These are phyloP conservation scores for Diphasiastrum complanatum DNA, from an alignment of 83 land plant genomes.

Conservation along the genomic window DNA sequence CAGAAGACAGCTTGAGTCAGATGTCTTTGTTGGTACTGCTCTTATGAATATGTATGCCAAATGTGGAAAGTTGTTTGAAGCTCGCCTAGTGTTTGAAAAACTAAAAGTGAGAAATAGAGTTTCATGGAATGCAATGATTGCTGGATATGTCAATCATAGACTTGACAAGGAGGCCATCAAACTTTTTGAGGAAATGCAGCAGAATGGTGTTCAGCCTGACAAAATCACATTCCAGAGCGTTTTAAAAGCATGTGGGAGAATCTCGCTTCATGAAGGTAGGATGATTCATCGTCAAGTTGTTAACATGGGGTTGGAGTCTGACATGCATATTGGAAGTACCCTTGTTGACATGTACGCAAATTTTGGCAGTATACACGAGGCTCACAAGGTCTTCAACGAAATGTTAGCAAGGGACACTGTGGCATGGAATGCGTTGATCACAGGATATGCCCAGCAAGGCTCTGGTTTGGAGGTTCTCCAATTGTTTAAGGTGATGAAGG, in stretches of 20 bases:
- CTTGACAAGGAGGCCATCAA: neutral
- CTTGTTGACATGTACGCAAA: conserved; percentile 10
- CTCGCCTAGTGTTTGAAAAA: neutral
- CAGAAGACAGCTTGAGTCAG: too few relatives aligned
- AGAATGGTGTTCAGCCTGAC: neutral
- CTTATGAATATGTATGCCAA: too few relatives aligned
- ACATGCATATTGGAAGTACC: neutral
- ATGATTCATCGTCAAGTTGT: neutral
- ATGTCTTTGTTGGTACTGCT: too few relatives aligned
- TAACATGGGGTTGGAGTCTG: neutral
- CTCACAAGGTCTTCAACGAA: conserved; percentile 2
- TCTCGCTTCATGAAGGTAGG: neutral
- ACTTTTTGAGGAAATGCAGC: neutral
- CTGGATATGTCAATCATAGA: neutral
- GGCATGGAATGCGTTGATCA: conserved; percentile 19
- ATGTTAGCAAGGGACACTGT: neutral
- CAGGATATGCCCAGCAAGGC: conserved; percentile 1
- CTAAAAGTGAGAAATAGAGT: neutral
- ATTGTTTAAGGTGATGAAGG: conserved; percentile 1
- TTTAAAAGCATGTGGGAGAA: neutral
- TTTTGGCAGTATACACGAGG: neutral
- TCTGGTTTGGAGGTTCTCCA: neutral
- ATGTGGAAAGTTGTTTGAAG: too few relatives aligned
- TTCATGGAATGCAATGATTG: neutral
- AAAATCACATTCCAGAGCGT: neutral